Evolutionary conservation across 768 basidiomycete species (phyloP).

Genomic region (Amanita jacksonii): DNA sequence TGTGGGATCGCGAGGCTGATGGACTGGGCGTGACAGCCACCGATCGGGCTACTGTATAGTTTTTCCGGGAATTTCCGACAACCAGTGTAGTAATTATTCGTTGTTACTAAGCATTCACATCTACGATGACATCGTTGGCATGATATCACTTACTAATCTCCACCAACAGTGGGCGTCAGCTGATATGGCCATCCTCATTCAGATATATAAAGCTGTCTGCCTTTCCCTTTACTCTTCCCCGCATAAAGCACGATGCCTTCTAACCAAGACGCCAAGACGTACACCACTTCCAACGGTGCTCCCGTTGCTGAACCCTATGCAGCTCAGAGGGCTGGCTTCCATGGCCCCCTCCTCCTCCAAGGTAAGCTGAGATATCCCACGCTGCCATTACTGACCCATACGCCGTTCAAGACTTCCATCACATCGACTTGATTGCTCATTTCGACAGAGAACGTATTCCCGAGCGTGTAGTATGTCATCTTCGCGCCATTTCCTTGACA

Average conservation of each 20-base stretch:
- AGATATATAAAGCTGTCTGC: constrained; percentile 9
- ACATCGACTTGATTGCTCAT: constrained; percentile 85
- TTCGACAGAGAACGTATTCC: constrained; percentile 95
- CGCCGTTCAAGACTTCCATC: constrained; percentile 64
- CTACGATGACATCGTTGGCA: too few relatives aligned
- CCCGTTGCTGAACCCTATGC: constrained; percentile 71
- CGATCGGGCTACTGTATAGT: constrained; percentile 18
- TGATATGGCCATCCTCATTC: neutral
- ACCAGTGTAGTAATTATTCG: neutral
- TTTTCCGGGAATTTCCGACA: constrained; percentile 19
- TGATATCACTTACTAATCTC: too few relatives aligned
- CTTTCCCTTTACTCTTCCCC: constrained; percentile 10
- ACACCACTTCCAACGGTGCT: constrained; percentile 83
- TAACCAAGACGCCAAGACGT: constrained; percentile 54
- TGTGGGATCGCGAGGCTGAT: constrained; percentile 13
- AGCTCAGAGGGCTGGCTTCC: constrained; percentile 60
- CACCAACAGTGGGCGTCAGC: too few relatives aligned
- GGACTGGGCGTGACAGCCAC: constrained; percentile 12
- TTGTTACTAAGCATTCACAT: neutral
- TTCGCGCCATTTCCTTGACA: constrained; percentile 7
- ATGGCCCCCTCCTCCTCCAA: constrained; percentile 85
- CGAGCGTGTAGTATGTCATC: constrained; percentile 68
- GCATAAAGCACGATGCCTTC: constrained; percentile 46
- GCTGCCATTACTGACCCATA: neutral
- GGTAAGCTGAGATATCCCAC: constrained; percentile 32